Conservation (phyloP, 805 yeast genomes). For the Clavispora asparagi region DNA sequence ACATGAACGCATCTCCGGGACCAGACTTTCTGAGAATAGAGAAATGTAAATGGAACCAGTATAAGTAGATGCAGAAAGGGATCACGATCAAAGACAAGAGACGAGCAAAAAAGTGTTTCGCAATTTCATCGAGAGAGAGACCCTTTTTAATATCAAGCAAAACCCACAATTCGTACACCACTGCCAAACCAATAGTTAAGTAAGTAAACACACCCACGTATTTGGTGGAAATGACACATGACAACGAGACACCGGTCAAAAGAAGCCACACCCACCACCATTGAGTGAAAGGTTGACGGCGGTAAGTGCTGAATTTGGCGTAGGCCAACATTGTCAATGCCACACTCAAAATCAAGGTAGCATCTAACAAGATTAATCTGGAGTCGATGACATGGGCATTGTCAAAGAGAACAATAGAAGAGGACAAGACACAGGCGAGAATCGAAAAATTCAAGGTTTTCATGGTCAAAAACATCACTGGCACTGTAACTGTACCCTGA, state of each 20-base stretch:
- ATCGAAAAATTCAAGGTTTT: slow-evolving; percentile 79
- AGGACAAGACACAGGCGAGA: slow-evolving; percentile 71
- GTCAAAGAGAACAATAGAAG: slow-evolving; percentile 74
- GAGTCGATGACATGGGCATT: slow-evolving; percentile 90
- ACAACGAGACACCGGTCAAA: slow-evolving; percentile 77
- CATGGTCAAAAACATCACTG: slow-evolving; percentile 77
- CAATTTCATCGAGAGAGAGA: slow-evolving; percentile 49
- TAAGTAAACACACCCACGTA: slow-evolving; percentile 95
- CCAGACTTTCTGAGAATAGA: slow-evolving; percentile 79
- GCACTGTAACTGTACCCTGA: slow-evolving; percentile 79
- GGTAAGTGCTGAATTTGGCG: slow-evolving; percentile 67
- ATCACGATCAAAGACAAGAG: slow-evolving; percentile 63
- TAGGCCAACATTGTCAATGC: slow-evolving; percentile 77
- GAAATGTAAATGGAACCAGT: slow-evolving; percentile 92
- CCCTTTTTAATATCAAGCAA: slow-evolving; percentile 70
- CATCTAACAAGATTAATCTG: slow-evolving; percentile 85
- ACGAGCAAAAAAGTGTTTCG: slow-evolving; percentile 72
- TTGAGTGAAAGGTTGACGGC: slow-evolving; percentile 58
- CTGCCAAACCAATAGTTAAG: slow-evolving; percentile 82
- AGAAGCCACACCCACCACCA: slow-evolving; percentile 87
- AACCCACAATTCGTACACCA: slow-evolving; percentile 81
- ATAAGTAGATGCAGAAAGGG: slow-evolving; percentile 77
- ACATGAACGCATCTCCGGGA: slow-evolving; percentile 93
- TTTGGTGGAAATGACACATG: slow-evolving; percentile 91
- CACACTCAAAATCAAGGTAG: slow-evolving; percentile 78